A percentile compares a stretch with the other conserved stretches of the same genome.
phyloP scores from a whole-genome alignment of 2,329 filamentous ascomycete genomes.

The Monilinia aucupariae region DNA sequence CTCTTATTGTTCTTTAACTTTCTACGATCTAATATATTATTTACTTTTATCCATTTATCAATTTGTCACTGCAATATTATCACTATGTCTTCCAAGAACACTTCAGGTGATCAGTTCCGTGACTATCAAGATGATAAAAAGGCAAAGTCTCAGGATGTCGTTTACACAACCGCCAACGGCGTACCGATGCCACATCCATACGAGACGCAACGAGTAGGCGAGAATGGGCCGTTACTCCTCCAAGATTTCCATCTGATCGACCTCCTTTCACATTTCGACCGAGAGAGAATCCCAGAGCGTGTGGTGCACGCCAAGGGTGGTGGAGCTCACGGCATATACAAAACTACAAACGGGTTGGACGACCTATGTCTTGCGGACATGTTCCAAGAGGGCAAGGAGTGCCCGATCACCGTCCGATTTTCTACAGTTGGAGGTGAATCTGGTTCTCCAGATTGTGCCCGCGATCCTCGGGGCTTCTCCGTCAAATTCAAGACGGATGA shows the following conservation, averaged over 20 bases:
- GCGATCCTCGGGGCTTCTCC: conserved; percentile 67
- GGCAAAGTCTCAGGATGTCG: conserved; percentile 37
- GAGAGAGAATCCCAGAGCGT: conserved; percentile 52
- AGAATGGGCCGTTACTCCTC: conserved; percentile 51
- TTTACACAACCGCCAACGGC: conserved; percentile 45
- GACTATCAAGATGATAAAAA: conserved; percentile 41
- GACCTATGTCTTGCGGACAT: conserved; percentile 50
- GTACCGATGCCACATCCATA: conserved; percentile 52
- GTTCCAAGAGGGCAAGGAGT: conserved; percentile 61
- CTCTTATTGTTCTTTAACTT: background rate
- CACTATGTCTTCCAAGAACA: conserved; percentile 31
- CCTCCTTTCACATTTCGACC: conserved; percentile 54
- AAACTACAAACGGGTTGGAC: conserved; percentile 45
- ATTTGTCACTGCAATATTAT: background rate
- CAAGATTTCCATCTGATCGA: conserved; percentile 59
- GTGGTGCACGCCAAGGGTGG: conserved; percentile 56
- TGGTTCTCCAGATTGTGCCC: conserved; percentile 64
- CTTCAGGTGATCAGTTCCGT: conserved; percentile 38
- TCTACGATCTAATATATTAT: background rate
- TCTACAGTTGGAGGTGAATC: conserved; percentile 72
- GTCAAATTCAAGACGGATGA: conserved; percentile 69
- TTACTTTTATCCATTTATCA: background rate
- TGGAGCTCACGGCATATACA: conserved; percentile 52
- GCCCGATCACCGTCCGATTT: conserved; percentile 61
- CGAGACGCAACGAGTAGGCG: conserved; percentile 42